phyloP scores from a whole-genome alignment of 495 filamentous ascomycete species.

The Eremomyces bilateralis region DNA sequence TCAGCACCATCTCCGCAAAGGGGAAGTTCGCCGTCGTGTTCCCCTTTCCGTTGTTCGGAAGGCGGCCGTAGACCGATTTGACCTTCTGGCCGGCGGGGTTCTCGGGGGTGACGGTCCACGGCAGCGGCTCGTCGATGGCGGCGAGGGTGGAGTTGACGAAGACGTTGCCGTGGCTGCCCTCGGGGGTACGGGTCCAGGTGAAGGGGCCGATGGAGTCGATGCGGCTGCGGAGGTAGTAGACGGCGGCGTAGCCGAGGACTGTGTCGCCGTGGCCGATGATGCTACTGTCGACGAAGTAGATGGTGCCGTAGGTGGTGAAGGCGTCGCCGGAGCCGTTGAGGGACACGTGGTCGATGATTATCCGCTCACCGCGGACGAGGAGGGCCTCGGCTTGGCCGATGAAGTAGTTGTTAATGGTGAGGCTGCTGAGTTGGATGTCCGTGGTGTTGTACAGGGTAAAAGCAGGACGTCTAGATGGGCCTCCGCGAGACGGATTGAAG shows the following conservation, averaged over 20 bases:
- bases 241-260: slow-evolving; percentile 4
- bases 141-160: slow-evolving; percentile 1
- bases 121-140: not conserved
- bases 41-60: not conserved
- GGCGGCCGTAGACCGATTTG: not conserved
- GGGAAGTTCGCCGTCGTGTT: not conserved
- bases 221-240: slow-evolving; percentile 2
- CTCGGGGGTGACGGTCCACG: not conserved
- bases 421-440: slow-evolving; percentile 4
- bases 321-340: slow-evolving; percentile 6
- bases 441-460: slow-evolving; percentile 1
- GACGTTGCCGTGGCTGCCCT: slow-evolving; percentile 1
- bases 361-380: slow-evolving; percentile 1
- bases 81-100: not conserved
- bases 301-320: slow-evolving; percentile 5
- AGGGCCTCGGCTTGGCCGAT: slow-evolving; percentile 5
- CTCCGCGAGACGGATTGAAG: slow-evolving; percentile 5
- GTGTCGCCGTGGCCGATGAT: slow-evolving; percentile 5
- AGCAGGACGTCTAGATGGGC: slow-evolving; percentile 3
- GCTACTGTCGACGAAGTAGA: slow-evolving; percentile 3
- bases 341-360: slow-evolving; percentile 3
- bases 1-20: slow-evolving; percentile 3
- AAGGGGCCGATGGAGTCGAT: not conserved
- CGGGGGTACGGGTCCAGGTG: not conserved
- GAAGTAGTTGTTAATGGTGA: slow-evolving; percentile 6